phyloP scores from a whole-genome alignment of 768 basidiomycete genomes.

The Gloeopeniophorella convolvens region DNA sequence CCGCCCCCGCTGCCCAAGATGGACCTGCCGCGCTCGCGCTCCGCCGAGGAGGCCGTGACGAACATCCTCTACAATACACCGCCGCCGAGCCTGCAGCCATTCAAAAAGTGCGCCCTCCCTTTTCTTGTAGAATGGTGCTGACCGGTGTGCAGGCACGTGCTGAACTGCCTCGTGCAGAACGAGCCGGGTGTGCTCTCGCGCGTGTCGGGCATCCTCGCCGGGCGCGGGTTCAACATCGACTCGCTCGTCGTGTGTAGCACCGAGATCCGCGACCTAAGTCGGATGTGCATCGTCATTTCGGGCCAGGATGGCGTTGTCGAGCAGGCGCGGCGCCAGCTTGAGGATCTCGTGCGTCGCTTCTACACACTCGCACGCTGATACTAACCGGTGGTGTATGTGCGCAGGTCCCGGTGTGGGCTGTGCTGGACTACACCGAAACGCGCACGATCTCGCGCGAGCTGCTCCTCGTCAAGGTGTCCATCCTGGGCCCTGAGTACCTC shows the following conservation, averaged over 20 bases:
- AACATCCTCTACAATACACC: slow-evolving; percentile 97
- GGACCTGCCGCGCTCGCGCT: slow-evolving; percentile 76
- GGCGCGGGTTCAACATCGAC: slow-evolving; percentile 97
- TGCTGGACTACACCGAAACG: slow-evolving; percentile 95
- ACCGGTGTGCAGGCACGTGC: slow-evolving; percentile 61
- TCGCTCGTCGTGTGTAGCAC: slow-evolving; percentile 97
- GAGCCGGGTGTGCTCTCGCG: slow-evolving; percentile 99
- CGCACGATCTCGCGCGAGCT: slow-evolving; percentile 88
- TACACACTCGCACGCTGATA: background rate
- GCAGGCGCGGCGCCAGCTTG: slow-evolving; percentile 91
- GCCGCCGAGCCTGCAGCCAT: slow-evolving; percentile 84
- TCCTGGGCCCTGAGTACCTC: slow-evolving; percentile 94
- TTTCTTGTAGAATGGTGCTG: background rate
- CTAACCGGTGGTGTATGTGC: background rate
- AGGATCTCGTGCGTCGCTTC: slow-evolving; percentile 73
- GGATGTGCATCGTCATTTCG: slow-evolving; percentile 96
- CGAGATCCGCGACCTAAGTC: slow-evolving; percentile 91
- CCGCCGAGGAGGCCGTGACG: slow-evolving; percentile 93
- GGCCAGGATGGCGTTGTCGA: slow-evolving; percentile 98
- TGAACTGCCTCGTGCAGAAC: slow-evolving; percentile 98
- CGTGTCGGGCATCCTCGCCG: slow-evolving; percentile 95
- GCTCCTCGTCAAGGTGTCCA: slow-evolving; percentile 92
- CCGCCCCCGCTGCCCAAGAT: slow-evolving; percentile 84
- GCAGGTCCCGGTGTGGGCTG: slow-evolving; percentile 98
- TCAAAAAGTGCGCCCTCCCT: slow-evolving; percentile 66